phyloP scores from a whole-genome alignment of 2,329 filamentous ascomycete species.

The Ophiostoma sp. region DNA sequence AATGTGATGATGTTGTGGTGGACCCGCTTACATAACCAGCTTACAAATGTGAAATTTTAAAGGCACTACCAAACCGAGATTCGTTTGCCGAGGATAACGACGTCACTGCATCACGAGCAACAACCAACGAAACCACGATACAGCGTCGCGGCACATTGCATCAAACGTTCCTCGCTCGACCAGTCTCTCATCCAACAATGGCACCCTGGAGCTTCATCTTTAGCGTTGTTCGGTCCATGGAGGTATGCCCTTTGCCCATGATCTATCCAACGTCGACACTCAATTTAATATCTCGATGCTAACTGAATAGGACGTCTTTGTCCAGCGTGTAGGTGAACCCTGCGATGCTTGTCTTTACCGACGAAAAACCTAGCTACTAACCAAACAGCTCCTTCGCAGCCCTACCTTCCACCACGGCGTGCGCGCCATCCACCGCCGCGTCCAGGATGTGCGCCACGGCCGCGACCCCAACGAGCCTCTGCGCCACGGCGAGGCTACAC shows the following conservation, averaged over 20 bases:
- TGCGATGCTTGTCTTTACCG: background rate
- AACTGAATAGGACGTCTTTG: constrained; percentile 23
- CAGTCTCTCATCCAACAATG: constrained; percentile 15
- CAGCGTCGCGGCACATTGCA: too few relatives aligned
- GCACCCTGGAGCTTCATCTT: constrained; percentile 24
- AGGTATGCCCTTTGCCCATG: constrained; percentile 8
- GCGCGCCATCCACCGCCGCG: constrained; percentile 45
- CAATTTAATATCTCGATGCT: background rate
- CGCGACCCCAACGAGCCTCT: constrained; percentile 48
- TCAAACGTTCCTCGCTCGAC: too few relatives aligned
- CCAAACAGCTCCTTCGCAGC: constrained; percentile 43
- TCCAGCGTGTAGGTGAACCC: constrained; percentile 21
- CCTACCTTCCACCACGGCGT: constrained; percentile 48
- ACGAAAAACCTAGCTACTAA: background rate
- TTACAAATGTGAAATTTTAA: too few relatives aligned
- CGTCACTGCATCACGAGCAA: too few relatives aligned
- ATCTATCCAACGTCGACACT: background rate
- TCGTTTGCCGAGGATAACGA: too few relatives aligned
- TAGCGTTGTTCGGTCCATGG: constrained; percentile 22
- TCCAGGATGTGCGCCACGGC: constrained; percentile 46
- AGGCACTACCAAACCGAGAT: too few relatives aligned
- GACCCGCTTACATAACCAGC: too few relatives aligned
- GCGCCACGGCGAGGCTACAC: constrained; percentile 48
- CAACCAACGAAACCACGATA: too few relatives aligned
- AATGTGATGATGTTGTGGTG: too few relatives aligned